A percentile compares a stretch with the other conserved stretches of the same genome.
phyloP scores from a whole-genome alignment of 139 green algal species.

The Chlorella sorokiniana region DNA sequence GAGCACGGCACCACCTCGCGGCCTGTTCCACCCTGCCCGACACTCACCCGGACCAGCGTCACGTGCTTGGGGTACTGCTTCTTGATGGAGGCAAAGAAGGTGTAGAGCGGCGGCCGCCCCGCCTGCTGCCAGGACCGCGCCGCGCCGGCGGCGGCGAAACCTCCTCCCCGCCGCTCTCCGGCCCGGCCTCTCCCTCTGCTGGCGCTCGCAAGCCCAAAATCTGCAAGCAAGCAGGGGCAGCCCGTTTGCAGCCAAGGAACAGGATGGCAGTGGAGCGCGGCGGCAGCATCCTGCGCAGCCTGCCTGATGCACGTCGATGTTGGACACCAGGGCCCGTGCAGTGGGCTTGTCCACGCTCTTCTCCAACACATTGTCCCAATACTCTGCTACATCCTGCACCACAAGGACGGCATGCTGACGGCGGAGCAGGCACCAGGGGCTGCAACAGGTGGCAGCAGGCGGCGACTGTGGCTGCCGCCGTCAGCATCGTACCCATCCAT shows the following conservation, averaged over 20 bases:
- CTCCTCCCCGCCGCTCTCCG: neutral
- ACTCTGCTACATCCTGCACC: constrained; percentile 48
- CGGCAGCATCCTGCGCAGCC: neutral
- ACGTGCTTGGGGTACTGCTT: constrained; percentile 53
- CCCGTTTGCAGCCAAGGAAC: neutral
- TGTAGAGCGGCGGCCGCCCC: constrained; percentile 31
- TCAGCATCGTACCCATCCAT: neutral
- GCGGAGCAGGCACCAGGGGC: neutral
- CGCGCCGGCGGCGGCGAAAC: neutral
- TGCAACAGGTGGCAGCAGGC: neutral
- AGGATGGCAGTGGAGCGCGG: constrained; percentile 9
- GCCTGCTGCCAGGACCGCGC: neutral
- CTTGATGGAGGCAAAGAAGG: constrained; percentile 43
- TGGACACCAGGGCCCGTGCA: constrained; percentile 36
- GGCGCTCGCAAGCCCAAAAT: constrained; percentile 1
- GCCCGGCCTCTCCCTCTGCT: neutral
- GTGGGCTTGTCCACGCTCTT: constrained; percentile 47
- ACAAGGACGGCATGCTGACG: neutral
- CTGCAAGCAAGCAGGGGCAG: neutral
- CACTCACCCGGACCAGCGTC: constrained; percentile 53
- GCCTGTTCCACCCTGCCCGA: neutral
- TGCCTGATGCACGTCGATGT: constrained; percentile 43
- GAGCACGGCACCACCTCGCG: too few relatives aligned
- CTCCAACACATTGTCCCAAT: constrained; percentile 50
- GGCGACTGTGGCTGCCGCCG: neutral